These are phyloP conservation scores for Trichoderma aggressivum DNA, from an alignment of 2,329 filamentous ascomycete species.

Conservation along the genomic window DNA sequence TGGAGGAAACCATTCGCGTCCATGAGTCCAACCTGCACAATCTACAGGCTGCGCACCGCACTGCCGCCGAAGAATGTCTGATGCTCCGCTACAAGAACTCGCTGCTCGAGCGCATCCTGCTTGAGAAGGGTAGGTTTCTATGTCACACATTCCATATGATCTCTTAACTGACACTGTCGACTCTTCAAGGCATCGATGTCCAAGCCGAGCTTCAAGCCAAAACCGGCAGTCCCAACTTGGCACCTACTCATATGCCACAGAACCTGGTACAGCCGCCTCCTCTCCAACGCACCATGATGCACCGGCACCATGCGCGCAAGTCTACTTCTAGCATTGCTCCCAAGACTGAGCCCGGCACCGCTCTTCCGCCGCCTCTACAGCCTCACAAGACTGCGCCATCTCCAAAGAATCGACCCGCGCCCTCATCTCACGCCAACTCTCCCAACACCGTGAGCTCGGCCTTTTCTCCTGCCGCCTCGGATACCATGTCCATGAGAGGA, in stretches of 20 bases:
- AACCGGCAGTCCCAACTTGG: slow-evolving; percentile 79
- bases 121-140: slow-evolving; percentile 75
- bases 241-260: slow-evolving; percentile 63
- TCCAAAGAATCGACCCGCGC: slow-evolving; percentile 75
- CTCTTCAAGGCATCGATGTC: slow-evolving; percentile 78
- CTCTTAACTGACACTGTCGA: not conserved
- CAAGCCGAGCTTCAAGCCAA: slow-evolving; percentile 93
- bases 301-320: slow-evolving; percentile 71
- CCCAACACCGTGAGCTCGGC: slow-evolving; percentile 48
- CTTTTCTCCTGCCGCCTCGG: slow-evolving; percentile 42
- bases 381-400: slow-evolving; percentile 56
- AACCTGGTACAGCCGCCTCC: slow-evolving; percentile 70
- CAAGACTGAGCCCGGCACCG: slow-evolving; percentile 59
- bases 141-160: not conserved
- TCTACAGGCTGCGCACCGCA: slow-evolving; percentile 89
- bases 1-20: slow-evolving; percentile 94
- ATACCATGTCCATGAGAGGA: slow-evolving; percentile 46
- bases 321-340: slow-evolving; percentile 77
- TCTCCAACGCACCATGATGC: slow-evolving; percentile 76
- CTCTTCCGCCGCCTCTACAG: slow-evolving; percentile 45
- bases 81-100: slow-evolving; percentile 99
- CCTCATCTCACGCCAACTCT: slow-evolving; percentile 68
- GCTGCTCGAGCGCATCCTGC: slow-evolving; percentile 85
- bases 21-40: slow-evolving; percentile 93
- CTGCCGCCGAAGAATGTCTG: slow-evolving; percentile 90